These are phyloP conservation scores for Starmerella riodocensis DNA, from an alignment of 805 yeast genomes.

Conservation along the genomic window DNA sequence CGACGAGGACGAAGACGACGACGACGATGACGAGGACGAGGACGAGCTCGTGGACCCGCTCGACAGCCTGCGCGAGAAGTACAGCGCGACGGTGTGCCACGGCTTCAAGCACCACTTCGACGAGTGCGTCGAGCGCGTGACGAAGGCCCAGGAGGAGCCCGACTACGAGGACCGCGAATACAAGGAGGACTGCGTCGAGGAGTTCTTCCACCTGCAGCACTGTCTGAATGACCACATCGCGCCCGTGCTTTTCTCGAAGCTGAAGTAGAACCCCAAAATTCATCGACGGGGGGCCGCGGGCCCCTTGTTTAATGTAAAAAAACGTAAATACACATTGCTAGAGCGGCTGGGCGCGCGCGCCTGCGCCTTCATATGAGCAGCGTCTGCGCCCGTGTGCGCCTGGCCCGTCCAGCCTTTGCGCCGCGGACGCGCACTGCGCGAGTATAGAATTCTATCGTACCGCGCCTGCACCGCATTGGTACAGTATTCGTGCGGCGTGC, in stretches of 20 bases:
- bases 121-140: conserved; percentile 91
- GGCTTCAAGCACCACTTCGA: conserved; percentile 76
- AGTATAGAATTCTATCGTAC: too few relatives aligned
- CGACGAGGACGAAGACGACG: conserved; percentile 40
- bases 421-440: too few relatives aligned
- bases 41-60: conserved; percentile 56
- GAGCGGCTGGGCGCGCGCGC: too few relatives aligned
- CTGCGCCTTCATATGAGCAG: too few relatives aligned
- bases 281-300: conserved; percentile 99
- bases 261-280: conserved; percentile 62
- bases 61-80: conserved; percentile 42
- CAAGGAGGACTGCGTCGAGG: conserved; percentile 97
- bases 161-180: conserved; percentile 65
- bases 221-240: conserved; percentile 85
- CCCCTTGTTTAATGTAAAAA: too few relatives aligned
- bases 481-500: too few relatives aligned
- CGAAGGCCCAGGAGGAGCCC: conserved; percentile 70
- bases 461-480: too few relatives aligned
- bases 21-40: conserved; percentile 53
- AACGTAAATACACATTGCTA: too few relatives aligned
- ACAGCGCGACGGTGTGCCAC: conserved; percentile 48
- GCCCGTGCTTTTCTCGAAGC: conserved; percentile 74
- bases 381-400: too few relatives aligned
- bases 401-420: too few relatives aligned
- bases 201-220: conserved; percentile 93